Evolutionary conservation across 2,329 filamentous ascomycete species (phyloP).

Genomic region (Sclerotinia minor): DNA sequence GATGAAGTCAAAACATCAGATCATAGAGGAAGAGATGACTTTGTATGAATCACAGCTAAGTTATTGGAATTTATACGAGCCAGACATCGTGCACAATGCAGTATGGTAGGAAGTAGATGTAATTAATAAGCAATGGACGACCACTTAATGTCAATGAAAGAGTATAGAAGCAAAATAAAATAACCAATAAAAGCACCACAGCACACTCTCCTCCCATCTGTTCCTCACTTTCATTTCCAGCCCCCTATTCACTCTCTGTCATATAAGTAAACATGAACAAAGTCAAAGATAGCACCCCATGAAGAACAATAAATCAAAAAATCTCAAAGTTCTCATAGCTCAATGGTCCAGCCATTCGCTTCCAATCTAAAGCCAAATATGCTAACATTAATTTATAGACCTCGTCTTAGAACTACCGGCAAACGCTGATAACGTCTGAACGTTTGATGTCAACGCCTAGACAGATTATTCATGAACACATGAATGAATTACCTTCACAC

Average conservation of each 20-base stretch:
- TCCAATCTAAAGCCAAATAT: background rate
- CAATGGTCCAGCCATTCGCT: background rate
- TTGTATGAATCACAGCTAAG: background rate
- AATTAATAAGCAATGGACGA: background rate
- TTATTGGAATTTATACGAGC: accelerated
- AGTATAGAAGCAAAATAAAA: too few relatives aligned
- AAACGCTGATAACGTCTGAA: too few relatives aligned
- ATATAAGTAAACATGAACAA: background rate
- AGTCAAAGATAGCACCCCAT: accelerated
- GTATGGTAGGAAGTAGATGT: too few relatives aligned
- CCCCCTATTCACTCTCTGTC: background rate
- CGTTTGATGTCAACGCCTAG: too few relatives aligned
- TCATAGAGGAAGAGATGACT: background rate
- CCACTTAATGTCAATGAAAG: background rate
- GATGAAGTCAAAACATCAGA: background rate
- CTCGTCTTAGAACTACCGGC: background rate
- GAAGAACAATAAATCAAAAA: background rate
- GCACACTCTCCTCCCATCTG: background rate
- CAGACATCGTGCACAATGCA: accelerated
- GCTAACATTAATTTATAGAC: background rate
- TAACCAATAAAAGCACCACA: background rate
- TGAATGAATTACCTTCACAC: too few relatives aligned
- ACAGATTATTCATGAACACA: too few relatives aligned
- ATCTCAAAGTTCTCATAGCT: conserved; percentile 2
- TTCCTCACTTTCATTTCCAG: background rate